These are phyloP conservation scores for Fusarium incarnatum DNA, from an alignment of 2,329 filamentous ascomycete species.

Conservation along the genomic window DNA sequence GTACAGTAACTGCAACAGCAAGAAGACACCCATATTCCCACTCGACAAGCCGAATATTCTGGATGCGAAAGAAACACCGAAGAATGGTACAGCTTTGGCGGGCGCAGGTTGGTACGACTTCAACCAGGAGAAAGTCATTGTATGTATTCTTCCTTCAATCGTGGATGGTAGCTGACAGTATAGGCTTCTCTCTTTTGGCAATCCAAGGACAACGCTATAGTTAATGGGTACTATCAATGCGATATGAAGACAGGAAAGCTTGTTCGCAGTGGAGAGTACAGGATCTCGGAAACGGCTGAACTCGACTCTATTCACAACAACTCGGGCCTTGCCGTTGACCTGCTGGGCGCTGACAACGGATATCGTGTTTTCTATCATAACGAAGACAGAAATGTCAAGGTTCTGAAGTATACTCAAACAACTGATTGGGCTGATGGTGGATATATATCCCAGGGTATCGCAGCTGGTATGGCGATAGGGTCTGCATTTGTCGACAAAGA, in stretches of 20 bases:
- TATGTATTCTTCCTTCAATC: accelerated
- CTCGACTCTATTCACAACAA: constrained; percentile 4
- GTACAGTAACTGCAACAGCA: constrained; percentile 12
- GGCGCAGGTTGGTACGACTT: constrained; percentile 18
- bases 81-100: constrained; percentile 2
- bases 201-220: neutral
- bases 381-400: no score
- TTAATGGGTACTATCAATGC: constrained; percentile 4
- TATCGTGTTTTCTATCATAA: constrained; percentile 17
- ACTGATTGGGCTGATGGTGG: constrained; percentile 5
- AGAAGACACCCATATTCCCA: constrained; percentile 2
- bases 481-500: neutral
- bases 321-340: neutral
- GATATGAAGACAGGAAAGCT: constrained; percentile 8
- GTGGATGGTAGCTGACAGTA: accelerated
- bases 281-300: neutral
- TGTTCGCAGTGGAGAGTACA: neutral
- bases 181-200: constrained; percentile 16
- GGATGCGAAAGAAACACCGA: neutral
- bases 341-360: neutral
- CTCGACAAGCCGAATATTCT: constrained; percentile 2
- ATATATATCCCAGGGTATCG: constrained; percentile 1
- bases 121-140: no score
- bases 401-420: no score
- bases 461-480: neutral